A percentile compares a stretch with the other conserved stretches of the same genome.
Evolutionary conservation across 345 rosid genomes (phyloP).

Genomic region (Salix caprea): DNA sequence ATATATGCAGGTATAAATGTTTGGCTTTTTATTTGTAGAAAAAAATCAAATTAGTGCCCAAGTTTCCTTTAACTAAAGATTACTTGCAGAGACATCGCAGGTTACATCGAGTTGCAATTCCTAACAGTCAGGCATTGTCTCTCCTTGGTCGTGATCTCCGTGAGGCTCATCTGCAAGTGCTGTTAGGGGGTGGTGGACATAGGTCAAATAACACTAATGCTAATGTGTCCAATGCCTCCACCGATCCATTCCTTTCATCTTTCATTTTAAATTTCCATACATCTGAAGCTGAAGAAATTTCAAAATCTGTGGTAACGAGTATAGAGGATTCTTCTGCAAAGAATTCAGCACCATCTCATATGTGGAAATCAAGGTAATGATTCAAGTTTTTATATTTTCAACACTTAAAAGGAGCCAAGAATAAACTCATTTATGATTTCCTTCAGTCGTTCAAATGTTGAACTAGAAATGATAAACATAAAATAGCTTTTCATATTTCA

Average conservation of each 20-base stretch:
- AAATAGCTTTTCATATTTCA: not conserved
- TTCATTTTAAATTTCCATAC: constrained; percentile 46
- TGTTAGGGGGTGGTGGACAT: constrained; percentile 53
- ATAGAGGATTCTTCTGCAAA: constrained; percentile 29
- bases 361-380: constrained; percentile 54
- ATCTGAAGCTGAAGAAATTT: constrained; percentile 50
- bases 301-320: constrained; percentile 38
- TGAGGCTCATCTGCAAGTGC: constrained; percentile 60
- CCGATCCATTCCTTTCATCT: constrained; percentile 56
- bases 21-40: not conserved
- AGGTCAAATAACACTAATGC: constrained; percentile 38
- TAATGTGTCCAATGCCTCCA: constrained; percentile 41
- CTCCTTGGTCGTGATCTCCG: constrained; percentile 59
- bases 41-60: not conserved
- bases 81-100: constrained; percentile 62
- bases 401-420: not conserved
- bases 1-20: not conserved
- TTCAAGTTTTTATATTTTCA: not conserved
- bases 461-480: not conserved
- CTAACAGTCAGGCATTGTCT: constrained; percentile 52
- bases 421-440: not conserved
- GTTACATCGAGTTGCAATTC: constrained; percentile 53
- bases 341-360: constrained; percentile 31
- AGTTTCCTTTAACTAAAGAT: constrained; percentile 42
- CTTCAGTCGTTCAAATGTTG: not conserved